Base-by-base conservation (phyloP, 129 eudicot genomes). In the Flaveria ramosissima region DNA sequence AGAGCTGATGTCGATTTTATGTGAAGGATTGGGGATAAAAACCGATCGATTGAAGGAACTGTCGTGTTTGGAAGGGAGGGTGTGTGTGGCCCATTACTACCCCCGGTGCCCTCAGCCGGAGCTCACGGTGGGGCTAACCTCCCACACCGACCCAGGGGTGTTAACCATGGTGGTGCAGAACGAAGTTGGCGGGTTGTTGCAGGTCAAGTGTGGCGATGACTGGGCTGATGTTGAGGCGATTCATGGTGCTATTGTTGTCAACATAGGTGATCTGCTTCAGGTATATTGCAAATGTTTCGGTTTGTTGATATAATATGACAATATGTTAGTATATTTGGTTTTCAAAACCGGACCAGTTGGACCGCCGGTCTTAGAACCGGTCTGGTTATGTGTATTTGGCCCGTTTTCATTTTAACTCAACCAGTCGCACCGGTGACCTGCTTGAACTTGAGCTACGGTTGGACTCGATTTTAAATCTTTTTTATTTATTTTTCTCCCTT, bases 251-350 rank as follows among this genome's bases (percentile, higher is more conserved):
- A 43, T 89, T 70, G 85, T 87, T 60, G 70, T 89, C 74, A 89
- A 87, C 62, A 79, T 85, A 17, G 96, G 92, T 42, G 92, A 87
- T 79, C 80, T 89, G 16, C 92, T 87, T 72, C 92, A 89, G 90
- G 96, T 89, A 89, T 52, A 36, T 36, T 36, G 41, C 41, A 5
- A 36, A 30, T 30, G 36, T 30, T 30, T 30, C 36, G 36, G 36
- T 30, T 30, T 30, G 41, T 36, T 36, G 41, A 36, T 36, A 36
- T 6, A 36, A 5, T 36, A 36, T 36, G 41, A 36, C 41, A 36
- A 36, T 30, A 30, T 36, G 41, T 36, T 36, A 36, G 41, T 0
- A 36, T 36, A 0, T 36, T 6, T 36, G 41, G 41, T 36, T 36
- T 36, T 36, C 41, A 36, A 36, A 36, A 36, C 41, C 41, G 41